These are phyloP conservation scores for Backusella tuberculispora DNA, from an alignment of 192 early-diverging fungal genomes.

Conservation along the genomic window DNA sequence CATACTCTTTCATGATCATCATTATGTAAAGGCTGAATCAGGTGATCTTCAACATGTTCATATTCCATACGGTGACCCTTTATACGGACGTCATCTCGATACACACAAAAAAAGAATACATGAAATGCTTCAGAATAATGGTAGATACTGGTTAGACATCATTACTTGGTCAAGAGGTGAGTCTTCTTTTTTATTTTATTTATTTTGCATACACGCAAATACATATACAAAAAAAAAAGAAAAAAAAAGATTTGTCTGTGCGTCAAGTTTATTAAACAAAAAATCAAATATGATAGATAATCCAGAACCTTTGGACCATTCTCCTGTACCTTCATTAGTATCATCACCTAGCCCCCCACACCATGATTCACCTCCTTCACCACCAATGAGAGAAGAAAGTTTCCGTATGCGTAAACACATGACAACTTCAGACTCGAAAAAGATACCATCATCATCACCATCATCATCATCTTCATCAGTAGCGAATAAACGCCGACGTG, in stretches of 20 bases:
- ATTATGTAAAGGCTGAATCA: slow-evolving; percentile 33
- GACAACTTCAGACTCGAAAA: slow-evolving; percentile 18
- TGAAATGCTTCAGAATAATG: slow-evolving; percentile 40
- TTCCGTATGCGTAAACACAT: background rate
- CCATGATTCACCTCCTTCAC: slow-evolving; percentile 10
- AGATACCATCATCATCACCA: background rate
- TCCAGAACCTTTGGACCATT: slow-evolving; percentile 16
- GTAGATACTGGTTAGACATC: slow-evolving; percentile 35
- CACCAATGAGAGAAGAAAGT: slow-evolving; percentile 11
- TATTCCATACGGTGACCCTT: slow-evolving; percentile 35
- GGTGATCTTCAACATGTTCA: slow-evolving; percentile 34
- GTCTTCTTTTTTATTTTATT: background rate
- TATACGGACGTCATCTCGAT: slow-evolving; percentile 33
- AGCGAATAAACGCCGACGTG: slow-evolving; percentile 36
- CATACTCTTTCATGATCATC: slow-evolving; percentile 44
- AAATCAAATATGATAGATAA: slow-evolving; percentile 7
- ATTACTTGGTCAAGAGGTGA: slow-evolving; percentile 30
- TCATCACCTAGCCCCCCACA: slow-evolving; percentile 26
- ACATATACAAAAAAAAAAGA: background rate
- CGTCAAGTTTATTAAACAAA: background rate
- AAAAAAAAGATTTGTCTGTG: background rate
- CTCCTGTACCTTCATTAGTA: slow-evolving; percentile 27
- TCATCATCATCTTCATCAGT: slow-evolving; percentile 9
- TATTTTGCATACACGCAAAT: too few species aligned
- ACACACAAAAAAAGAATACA: slow-evolving; percentile 34